Evolutionary conservation across 768 basidiomycete genomes (phyloP), one percentile per base, ranked within the genome.

Genomic region (Sporobolomyces pararoseus): DNA sequence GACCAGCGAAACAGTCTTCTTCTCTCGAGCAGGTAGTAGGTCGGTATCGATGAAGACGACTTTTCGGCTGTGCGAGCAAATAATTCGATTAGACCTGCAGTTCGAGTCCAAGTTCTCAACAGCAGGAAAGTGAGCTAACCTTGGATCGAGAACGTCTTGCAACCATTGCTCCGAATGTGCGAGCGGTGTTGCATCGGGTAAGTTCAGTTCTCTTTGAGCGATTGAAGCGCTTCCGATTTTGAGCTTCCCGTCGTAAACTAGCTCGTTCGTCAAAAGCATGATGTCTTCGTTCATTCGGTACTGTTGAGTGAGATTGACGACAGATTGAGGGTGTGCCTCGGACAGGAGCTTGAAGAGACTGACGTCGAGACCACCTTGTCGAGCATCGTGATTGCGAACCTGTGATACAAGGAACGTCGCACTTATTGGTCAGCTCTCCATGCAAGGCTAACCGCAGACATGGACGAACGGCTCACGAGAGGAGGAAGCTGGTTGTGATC

Each of bases 401-500:
- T 94, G 62, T 3, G 39, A 9, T 9, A 29, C 39, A 29, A 42
- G 35, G 17, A n/a, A 25, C 54, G 53, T 10, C 23, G 1, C 5
- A 23, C 29, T 27, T 25, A 55, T 25, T n/a, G 5, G 7, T 17
- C 17, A 27, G 7, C 4, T 51, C 50, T 29, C 10, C 42, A 29
- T 50, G 25, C 13, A 12, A 6, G 62, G 4, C n/a, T n/a, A n/a
- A n/a, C n/a, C n/a, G n/a, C n/a, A n/a, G n/a, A n/a, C n/a, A n/a
- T n/a, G n/a, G n/a, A n/a, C n/a, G 14, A 59, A 35, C n/a, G 49
- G 21, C 84, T 66, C 75, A 95, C 95, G 47, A 98, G 84, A 0
- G 96, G 96, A 14, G 95, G 95, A 3, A 99, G 86, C 76, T 99
- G 96, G 81, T 89, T 91, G 80, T 99, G 96, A 77, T 98, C 96